Evolutionary conservation across 306 rosid species (phyloP).

Genomic region (Lotus japonicus): DNA sequence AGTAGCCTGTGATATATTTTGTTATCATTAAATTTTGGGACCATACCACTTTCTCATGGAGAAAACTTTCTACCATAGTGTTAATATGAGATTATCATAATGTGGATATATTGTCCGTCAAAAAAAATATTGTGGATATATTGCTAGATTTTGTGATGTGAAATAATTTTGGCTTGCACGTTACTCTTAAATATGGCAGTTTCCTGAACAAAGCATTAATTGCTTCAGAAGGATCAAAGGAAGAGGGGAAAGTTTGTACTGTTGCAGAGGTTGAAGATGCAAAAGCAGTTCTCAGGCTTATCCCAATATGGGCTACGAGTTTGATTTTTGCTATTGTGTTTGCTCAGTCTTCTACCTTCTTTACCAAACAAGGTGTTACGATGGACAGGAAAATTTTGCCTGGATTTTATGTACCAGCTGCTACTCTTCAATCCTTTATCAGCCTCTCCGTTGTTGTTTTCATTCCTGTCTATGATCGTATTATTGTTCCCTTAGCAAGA

Average conservation of each 20-base stretch:
- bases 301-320: constrained; percentile 39
- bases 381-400: constrained; percentile 43
- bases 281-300: constrained; percentile 37
- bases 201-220: constrained; percentile 35
- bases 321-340: constrained; percentile 29
- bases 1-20: neutral
- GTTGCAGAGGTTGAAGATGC: constrained; percentile 40
- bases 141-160: neutral
- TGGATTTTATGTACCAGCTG: constrained; percentile 49
- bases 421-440: constrained; percentile 52
- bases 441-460: constrained; percentile 29
- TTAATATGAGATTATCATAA: no score
- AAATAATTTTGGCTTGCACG: neutral
- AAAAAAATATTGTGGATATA: no score
- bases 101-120: no score
- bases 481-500: constrained; percentile 51
- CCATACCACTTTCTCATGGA: neutral
- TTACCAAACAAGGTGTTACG: constrained; percentile 38
- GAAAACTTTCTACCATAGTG: neutral
- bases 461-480: constrained; percentile 46
- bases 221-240: constrained; percentile 19
- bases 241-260: constrained; percentile 22
- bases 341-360: constrained; percentile 35
- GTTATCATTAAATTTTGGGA: neutral
- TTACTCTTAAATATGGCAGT: neutral